A percentile compares a stretch with the other conserved stretches of the same genome.
Conservation (phyloP, 2,329 filamentous ascomycete species). For the Macrophomina tecta region DNA sequence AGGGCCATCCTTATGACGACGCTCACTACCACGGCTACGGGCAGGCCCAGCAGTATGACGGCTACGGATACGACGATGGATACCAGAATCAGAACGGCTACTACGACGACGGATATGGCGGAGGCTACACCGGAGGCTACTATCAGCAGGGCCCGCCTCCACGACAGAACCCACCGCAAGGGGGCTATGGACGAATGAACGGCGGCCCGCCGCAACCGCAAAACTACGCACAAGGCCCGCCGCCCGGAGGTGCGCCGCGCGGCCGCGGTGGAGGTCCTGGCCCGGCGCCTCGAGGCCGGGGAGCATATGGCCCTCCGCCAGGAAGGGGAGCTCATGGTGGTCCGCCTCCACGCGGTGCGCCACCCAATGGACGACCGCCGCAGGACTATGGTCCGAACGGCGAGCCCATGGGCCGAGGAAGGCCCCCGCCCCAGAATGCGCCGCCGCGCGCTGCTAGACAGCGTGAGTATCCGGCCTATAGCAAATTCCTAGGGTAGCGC, state of each 20-base stretch:
- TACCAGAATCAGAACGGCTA: conserved; percentile 36
- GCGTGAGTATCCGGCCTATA: conserved; percentile 12
- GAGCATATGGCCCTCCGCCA: conserved; percentile 22
- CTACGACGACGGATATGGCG: conserved; percentile 35
- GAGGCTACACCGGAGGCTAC: conserved; percentile 29
- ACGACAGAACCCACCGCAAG: conserved; percentile 20
- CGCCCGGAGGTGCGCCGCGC: conserved; percentile 18
- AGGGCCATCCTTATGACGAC: conserved; percentile 35
- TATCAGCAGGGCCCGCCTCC: conserved; percentile 32
- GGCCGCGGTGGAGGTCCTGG: conserved; percentile 13
- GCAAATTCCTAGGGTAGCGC: background rate
- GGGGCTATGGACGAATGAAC: conserved; percentile 35
- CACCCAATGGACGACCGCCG: conserved; percentile 13
- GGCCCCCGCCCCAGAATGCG: conserved; percentile 17
- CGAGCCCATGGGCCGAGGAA: conserved; percentile 25
- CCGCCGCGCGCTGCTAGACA: conserved; percentile 29
- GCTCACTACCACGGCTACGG: conserved; percentile 26
- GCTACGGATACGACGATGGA: conserved; percentile 44
- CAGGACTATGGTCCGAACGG: conserved; percentile 21
- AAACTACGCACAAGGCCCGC: conserved; percentile 18
- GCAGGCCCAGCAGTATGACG: conserved; percentile 40
- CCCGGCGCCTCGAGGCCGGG: conserved; percentile 7
- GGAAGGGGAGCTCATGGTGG: conserved; percentile 9
- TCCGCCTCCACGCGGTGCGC: conserved; percentile 3
- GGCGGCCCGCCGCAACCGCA: conserved; percentile 30